Percentiles rank a stretch among this genome's conserved stretches.
Evolutionary conservation across 148 eudicot genomes (phyloP).

Genomic region (Fagopyrum homotropicum): DNA sequence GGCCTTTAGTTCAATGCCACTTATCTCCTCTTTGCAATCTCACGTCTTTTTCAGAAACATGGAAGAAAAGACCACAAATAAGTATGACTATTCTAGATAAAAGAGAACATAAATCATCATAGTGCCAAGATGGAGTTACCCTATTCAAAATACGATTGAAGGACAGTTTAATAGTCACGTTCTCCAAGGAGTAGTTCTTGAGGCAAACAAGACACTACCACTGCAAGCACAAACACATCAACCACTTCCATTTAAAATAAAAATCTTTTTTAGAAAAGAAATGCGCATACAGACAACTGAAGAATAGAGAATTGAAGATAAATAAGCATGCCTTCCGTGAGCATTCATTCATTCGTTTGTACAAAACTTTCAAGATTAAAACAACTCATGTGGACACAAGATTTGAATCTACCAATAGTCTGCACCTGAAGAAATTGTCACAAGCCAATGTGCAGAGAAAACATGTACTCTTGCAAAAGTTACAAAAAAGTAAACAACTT

Average conservation of each 20-base stretch:
- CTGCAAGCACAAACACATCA: constrained; percentile 42
- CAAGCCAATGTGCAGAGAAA: too few relatives aligned
- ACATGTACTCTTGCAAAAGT: too few relatives aligned
- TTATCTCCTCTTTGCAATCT: constrained; percentile 45
- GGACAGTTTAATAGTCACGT: constrained; percentile 51
- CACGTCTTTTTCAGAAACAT: constrained; percentile 24
- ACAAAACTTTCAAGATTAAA: constrained; percentile 91
- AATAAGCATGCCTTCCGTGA: constrained; percentile 72
- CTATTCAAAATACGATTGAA: constrained; percentile 41
- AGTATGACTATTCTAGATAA: neutral
- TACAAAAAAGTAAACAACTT: too few relatives aligned
- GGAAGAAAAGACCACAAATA: constrained; percentile 13
- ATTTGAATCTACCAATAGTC: constrained; percentile 86
- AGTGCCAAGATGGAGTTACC: constrained; percentile 26
- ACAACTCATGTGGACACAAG: constrained; percentile 94
- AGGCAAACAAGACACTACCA: constrained; percentile 80
- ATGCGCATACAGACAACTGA: constrained; percentile 1
- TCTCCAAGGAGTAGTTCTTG: constrained; percentile 53
- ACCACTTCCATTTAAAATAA: neutral
- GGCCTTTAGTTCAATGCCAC: constrained; percentile 52
- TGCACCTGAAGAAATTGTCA: constrained; percentile 23
- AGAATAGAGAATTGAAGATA: neutral
- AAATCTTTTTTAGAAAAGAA: neutral
- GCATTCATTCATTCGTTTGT: constrained; percentile 58
- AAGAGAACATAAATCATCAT: constrained; percentile 1